These are phyloP conservation scores for Kingdonia uniflora DNA, from an alignment of 164 flowering plant genomes.

Conservation along the genomic window DNA sequence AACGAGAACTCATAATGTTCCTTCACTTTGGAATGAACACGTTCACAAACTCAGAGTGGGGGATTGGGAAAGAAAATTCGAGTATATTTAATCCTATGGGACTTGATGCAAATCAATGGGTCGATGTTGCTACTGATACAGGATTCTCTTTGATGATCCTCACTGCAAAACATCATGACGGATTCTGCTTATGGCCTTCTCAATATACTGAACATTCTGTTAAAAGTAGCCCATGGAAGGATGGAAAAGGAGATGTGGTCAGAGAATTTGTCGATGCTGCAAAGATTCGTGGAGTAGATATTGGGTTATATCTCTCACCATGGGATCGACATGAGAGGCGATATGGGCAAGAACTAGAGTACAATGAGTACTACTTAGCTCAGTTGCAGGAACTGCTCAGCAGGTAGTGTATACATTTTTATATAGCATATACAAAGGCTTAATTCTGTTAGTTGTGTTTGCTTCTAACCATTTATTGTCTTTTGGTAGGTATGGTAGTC, in stretches of 20 bases:
- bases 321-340: constrained; percentile 90
- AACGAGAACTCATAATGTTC: constrained; percentile 78
- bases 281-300: constrained; percentile 40
- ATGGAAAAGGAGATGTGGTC: constrained; percentile 78
- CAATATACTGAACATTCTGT: constrained; percentile 78
- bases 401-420: constrained; percentile 24
- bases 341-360: constrained; percentile 47
- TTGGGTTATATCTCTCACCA: constrained; percentile 81
- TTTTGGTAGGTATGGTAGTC: constrained; percentile 53
- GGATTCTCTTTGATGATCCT: constrained; percentile 64
- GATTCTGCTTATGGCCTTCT: constrained; percentile 93
- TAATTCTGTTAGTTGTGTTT: too few species aligned
- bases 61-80: constrained; percentile 73
- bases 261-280: constrained; percentile 55
- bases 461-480: not conserved
- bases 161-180: constrained; percentile 94
- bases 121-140: constrained; percentile 32
- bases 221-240: constrained; percentile 49
- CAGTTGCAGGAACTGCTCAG: constrained; percentile 77
- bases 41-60: constrained; percentile 89
- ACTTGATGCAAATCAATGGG: constrained; percentile 71
- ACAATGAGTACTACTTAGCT: constrained; percentile 80
- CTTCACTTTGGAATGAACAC: constrained; percentile 91
- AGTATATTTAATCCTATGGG: constrained; percentile 51
- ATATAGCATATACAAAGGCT: too few species aligned